These are phyloP conservation scores for Calocera cornea DNA, from an alignment of 768 basidiomycete genomes.

Conservation along the genomic window DNA sequence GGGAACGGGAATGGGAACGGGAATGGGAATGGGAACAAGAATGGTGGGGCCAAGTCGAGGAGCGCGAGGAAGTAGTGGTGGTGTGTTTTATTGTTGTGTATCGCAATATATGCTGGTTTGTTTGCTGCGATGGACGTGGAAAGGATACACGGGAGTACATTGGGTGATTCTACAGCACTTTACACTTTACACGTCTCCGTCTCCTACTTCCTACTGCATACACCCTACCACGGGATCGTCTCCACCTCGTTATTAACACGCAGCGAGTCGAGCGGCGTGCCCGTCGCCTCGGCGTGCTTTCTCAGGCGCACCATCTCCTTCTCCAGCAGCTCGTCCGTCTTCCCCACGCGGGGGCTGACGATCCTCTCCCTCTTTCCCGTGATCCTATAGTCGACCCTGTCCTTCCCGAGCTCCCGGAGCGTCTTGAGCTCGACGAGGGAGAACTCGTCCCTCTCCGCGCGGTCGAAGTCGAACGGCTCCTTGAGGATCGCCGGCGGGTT, in stretches of 20 bases:
- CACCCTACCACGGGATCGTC: background rate
- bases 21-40: background rate
- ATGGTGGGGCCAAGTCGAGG: background rate
- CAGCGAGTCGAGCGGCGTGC: background rate
- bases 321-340: slow-evolving; percentile 21
- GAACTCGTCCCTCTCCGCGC: slow-evolving; percentile 32
- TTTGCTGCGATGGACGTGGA: no score
- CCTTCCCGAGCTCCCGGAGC: slow-evolving; percentile 37
- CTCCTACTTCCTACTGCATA: background rate
- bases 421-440: slow-evolving; percentile 46
- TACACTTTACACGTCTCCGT: background rate
- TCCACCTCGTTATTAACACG: background rate
- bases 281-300: background rate
- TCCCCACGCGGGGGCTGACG: slow-evolving; percentile 33
- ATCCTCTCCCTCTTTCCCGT: slow-evolving; percentile 36
- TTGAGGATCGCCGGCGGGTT: slow-evolving; percentile 47
- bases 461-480: slow-evolving; percentile 40
- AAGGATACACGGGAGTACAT: no score
- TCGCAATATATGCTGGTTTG: no score
- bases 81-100: no score
- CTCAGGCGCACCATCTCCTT: background rate
- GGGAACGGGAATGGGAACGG: background rate
- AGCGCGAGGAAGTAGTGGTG: background rate
- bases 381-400: slow-evolving; percentile 33
- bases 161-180: no score